Evolutionary conservation across 148 eudicot genomes (phyloP).

Genomic region (Camellia granthamiana): DNA sequence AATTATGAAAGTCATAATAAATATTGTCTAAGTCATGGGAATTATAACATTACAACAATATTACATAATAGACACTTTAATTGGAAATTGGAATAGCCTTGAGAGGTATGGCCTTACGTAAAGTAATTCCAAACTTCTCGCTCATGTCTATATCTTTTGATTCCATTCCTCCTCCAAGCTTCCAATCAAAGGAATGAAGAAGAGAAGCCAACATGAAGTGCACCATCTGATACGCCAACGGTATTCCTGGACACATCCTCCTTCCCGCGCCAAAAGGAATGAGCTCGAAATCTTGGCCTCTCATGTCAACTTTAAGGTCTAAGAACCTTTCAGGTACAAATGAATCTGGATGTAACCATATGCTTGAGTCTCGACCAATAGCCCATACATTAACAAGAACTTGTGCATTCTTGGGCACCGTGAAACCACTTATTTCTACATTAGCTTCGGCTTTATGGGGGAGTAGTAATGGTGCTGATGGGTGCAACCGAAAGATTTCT

Average conservation of each 20-base stretch:
- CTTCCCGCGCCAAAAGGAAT: slow-evolving; percentile 21
- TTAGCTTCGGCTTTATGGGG: slow-evolving; percentile 26
- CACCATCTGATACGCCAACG: not conserved
- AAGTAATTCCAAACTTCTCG: slow-evolving; percentile 24
- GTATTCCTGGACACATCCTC: not conserved
- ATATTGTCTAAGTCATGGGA: no score
- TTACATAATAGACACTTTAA: no score
- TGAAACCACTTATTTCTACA: slow-evolving; percentile 11
- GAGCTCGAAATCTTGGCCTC: slow-evolving; percentile 28
- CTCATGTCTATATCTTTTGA: slow-evolving; percentile 20
- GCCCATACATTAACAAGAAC: slow-evolving; percentile 40
- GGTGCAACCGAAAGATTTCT: slow-evolving; percentile 29
- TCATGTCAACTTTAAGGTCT: slow-evolving; percentile 18
- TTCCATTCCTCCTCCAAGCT: slow-evolving; percentile 12
- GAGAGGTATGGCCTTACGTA: slow-evolving; percentile 20
- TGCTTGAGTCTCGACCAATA: slow-evolving; percentile 24
- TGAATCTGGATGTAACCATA: slow-evolving; percentile 22
- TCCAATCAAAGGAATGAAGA: slow-evolving; percentile 34
- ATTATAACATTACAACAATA: no score
- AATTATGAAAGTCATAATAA: no score
- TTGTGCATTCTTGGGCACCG: slow-evolving; percentile 30
- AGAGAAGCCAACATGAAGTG: slow-evolving; percentile 9
- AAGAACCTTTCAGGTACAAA: slow-evolving; percentile 35
- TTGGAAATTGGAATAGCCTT: slow-evolving; percentile 11
- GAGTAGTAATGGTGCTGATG: slow-evolving; percentile 27